Base-by-base conservation (phyloP, 192 early-diverging fungal genomes). In the Spizellomyces sp. region DNA sequence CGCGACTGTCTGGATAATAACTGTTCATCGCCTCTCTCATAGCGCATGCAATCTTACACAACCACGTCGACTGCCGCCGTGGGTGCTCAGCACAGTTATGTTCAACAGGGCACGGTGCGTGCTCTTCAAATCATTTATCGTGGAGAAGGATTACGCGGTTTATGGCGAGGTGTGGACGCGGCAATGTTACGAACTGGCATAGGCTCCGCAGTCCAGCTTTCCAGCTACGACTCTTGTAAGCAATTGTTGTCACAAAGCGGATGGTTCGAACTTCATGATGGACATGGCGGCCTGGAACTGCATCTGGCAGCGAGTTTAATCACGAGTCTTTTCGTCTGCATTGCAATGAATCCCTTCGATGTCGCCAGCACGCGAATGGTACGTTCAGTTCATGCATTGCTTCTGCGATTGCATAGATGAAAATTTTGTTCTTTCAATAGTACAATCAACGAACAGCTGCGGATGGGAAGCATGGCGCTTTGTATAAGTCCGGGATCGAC, bases 291-390 rank as follows among this genome's bases (percentile, higher is more conserved):
- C 62, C 80, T 89, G 21, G 48, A 82, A 9, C 85, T 92, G 57
- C 95, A 98, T 69, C 87, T 90, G 47, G 68, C 88, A 46, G 88
- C 92, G 4, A 89, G 88, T 75, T 80, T 95, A 83, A 79, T 91
- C 54, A 91, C 91, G 0, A 91, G 92, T 59, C 86, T 96, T 64
- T 89, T 93, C 71, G 91, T 96, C 14, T 94, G 92, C 73, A 78
- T 86, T 21, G 91, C 87, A 54, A 98, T 98, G 95, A 97, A 98
- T 65, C 95, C 96, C n/a, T 95, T 96, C 67, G 96, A 98, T 79
- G 94, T 97, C 8, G 90, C 96, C 56, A 92, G 85, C 50, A 95
- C 94, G 6, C 86, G 96, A 57, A 96, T 97, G 93, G 78, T 79
- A 69, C 12, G 58, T 61, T 22, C 12, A 12, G 10, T 14, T 36